Base-by-base conservation (phyloP, 2,329 filamentous ascomycete species). In the Coleophoma crateriformis region DNA sequence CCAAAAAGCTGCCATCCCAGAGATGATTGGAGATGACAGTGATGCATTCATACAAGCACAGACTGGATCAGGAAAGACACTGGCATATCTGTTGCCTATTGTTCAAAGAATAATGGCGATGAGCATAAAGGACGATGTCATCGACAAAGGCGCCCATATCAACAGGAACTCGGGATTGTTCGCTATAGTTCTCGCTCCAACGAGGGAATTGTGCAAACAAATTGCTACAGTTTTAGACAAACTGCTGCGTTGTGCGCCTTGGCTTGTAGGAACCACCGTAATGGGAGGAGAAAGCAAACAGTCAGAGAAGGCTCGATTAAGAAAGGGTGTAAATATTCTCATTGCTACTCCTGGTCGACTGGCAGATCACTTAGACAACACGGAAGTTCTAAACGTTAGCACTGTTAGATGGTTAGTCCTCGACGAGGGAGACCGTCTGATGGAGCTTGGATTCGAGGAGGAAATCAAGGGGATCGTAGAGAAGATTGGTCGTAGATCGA, bases 41-140 rank as follows among this genome's bases (percentile, higher is more conserved):
- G 94, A 99, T 72, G 91, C 91, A 2, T 99, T 99, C 61, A 86
- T 99, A 33, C 94, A 97, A 67, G 95, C 94, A 3, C 87, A 99
- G 71, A 99, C 94, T 0, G 94, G 94, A 58, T 99, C 94, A 0
- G 94, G 94, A 70, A 99, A 99, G 72, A 99, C 94, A 0, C 72
- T 99, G 52, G 89, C 94, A n/a, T 99, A 99, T 66, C 77, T 99
- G 4, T 72, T 99, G 7, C 94, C 94, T 1, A 87, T 99, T 43
- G 84, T 99, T 19, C 89, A 99, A 65, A 80, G 90, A 20, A 86
- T 99, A 17, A 81, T 96, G 68, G 78, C 84, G 13, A 77, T 97
- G 32, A 84, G 88, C 75, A 58, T 79, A 66, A 64, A 72, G 56
- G 66, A 75, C 46, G 71, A 77, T 61, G 66, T 74, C 45, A 56